Percentiles rank a stretch among this genome's conserved stretches.
These are phyloP conservation scores for Neurospora sp. DNA, from an alignment of 495 filamentous ascomycete genomes.

Conservation along the genomic window DNA sequence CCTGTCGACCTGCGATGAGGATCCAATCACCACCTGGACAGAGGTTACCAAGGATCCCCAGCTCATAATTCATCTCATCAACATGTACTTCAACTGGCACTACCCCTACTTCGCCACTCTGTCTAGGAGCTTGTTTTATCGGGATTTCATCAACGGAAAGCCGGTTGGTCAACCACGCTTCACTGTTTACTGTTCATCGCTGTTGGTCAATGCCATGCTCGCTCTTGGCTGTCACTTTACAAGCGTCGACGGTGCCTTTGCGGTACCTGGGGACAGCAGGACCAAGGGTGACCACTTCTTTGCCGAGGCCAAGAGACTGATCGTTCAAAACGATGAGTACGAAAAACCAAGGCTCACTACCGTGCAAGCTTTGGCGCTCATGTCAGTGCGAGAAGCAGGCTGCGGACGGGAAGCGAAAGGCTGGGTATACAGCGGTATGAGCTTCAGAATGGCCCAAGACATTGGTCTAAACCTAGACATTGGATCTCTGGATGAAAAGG, in stretches of 20 bases:
- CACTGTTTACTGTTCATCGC: slow-evolving; percentile 72
- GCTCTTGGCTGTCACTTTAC: slow-evolving; percentile 94
- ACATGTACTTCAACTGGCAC: slow-evolving; percentile 98
- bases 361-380: slow-evolving; percentile 85
- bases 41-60: slow-evolving; percentile 69
- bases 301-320: slow-evolving; percentile 81
- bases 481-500: slow-evolving; percentile 62
- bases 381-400: slow-evolving; percentile 94
- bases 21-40: slow-evolving; percentile 78
- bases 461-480: slow-evolving; percentile 87
- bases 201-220: slow-evolving; percentile 94
- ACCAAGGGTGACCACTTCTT: slow-evolving; percentile 98
- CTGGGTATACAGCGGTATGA: slow-evolving; percentile 98
- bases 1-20: slow-evolving; percentile 30
- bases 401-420: slow-evolving; percentile 92
- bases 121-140: slow-evolving; percentile 79
- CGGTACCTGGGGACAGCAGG: slow-evolving; percentile 56
- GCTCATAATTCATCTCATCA: slow-evolving; percentile 77
- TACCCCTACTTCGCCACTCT: slow-evolving; percentile 94
- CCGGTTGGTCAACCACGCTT: slow-evolving; percentile 29
- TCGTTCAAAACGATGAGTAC: slow-evolving; percentile 87
- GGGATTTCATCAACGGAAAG: slow-evolving; percentile 67
- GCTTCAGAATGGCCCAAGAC: slow-evolving; percentile 96
- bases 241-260: slow-evolving; percentile 58
- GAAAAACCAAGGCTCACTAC: slow-evolving; percentile 86